Conservation (phyloP, 768 basidiomycete genomes). For the Mycena olivaceomarginata region DNA sequence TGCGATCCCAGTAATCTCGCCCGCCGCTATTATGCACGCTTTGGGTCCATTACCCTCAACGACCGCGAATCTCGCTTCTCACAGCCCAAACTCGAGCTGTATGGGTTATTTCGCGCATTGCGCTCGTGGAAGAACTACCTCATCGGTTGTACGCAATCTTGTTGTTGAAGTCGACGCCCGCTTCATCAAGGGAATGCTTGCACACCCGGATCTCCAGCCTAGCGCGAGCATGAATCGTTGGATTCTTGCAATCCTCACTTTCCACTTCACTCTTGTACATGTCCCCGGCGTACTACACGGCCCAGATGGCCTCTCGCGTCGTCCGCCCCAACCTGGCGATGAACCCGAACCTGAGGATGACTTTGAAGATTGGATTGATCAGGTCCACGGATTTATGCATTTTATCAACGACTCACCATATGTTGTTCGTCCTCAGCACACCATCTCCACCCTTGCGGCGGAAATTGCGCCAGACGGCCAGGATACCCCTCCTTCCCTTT, state of each 20-base stretch:
- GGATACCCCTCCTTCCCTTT: slow-evolving; percentile 4
- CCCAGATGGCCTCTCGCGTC: slow-evolving; percentile 56
- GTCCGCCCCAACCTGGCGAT: slow-evolving; percentile 41
- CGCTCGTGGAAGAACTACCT: slow-evolving; percentile 40
- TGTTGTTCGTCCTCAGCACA: background rate
- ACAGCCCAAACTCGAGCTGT: slow-evolving; percentile 63
- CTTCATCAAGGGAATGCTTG: slow-evolving; percentile 58
- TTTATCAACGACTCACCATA: slow-evolving; percentile 27
- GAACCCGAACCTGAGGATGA: too few species aligned
- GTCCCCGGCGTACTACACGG: slow-evolving; percentile 53
- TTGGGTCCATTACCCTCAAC: slow-evolving; percentile 62
- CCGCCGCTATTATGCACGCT: slow-evolving; percentile 36
- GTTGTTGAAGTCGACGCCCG: slow-evolving; percentile 55
- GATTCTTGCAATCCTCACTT: slow-evolving; percentile 56
- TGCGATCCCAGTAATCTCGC: background rate
- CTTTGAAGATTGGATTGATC: background rate
- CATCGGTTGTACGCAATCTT: slow-evolving; percentile 52
- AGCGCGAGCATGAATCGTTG: slow-evolving; percentile 59
- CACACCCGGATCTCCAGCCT: slow-evolving; percentile 56
- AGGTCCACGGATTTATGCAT: slow-evolving; percentile 37
- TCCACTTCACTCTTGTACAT: slow-evolving; percentile 37
- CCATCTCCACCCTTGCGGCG: slow-evolving; percentile 9
- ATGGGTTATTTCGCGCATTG: slow-evolving; percentile 54
- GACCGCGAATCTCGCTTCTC: slow-evolving; percentile 56
- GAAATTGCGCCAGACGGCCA: background rate